Evolutionary conservation across 768 basidiomycete genomes (phyloP).

Genomic region (Heimioporus sp.): DNA sequence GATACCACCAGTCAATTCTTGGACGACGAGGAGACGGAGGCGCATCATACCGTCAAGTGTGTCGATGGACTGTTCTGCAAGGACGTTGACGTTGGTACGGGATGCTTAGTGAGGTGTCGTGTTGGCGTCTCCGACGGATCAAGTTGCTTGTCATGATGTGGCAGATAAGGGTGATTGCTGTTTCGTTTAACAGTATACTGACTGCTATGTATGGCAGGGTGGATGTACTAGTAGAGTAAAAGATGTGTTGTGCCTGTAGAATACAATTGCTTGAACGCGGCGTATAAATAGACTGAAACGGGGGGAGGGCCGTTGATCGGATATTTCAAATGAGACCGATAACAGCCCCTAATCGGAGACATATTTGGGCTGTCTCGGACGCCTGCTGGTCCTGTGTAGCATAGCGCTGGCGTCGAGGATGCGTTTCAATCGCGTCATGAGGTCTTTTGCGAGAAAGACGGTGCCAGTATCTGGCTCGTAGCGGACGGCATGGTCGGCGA

Average conservation of each 20-base stretch:
- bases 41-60: constrained; percentile 1
- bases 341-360: not conserved
- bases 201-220: no score
- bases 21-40: not conserved
- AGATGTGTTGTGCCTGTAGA: constrained; percentile 8
- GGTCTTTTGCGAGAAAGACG: constrained; percentile 55
- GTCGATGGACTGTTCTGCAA: constrained; percentile 3
- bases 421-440: constrained; percentile 26
- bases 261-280: constrained; percentile 15
- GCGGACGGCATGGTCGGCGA: constrained; percentile 44
- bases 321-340: not conserved
- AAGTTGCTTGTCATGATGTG: not conserved
- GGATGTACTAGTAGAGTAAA: no score
- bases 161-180: no score
- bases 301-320: not conserved
- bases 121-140: not conserved
- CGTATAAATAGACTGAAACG: constrained; percentile 5
- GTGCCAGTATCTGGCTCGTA: constrained; percentile 61
- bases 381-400: constrained; percentile 10
- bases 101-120: constrained; percentile 8
- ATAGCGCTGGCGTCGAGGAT: constrained; percentile 27
- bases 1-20: constrained; percentile 21
- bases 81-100: constrained; percentile 2
- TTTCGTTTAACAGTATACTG: no score
- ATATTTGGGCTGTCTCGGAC: constrained; percentile 4